Percentiles rank a stretch among this genome's conserved stretches.
Conservation (phyloP, 331 rosid genomes). For the Cucumis variabilis region DNA sequence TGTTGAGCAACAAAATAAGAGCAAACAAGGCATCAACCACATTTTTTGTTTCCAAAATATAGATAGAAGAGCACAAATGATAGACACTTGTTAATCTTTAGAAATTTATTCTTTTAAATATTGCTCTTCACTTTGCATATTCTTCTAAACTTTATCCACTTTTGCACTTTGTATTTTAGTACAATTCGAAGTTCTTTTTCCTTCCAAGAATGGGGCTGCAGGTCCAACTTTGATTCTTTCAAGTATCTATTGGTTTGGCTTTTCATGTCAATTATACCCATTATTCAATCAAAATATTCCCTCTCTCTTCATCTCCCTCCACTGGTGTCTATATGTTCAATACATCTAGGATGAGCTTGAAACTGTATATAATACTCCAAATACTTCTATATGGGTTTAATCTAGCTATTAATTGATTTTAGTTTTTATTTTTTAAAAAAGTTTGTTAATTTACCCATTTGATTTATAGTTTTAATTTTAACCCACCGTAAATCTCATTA, state of each 20-base stretch:
- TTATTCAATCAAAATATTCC: not conserved
- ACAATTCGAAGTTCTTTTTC: not conserved
- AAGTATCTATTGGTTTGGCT: not conserved
- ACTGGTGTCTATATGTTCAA: not conserved
- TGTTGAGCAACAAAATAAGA: no score
- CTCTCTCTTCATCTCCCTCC: not conserved
- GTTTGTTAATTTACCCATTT: no score
- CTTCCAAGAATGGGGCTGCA: not conserved
- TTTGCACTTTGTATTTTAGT: conserved; percentile 2
- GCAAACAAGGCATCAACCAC: no score
- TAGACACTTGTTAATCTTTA: no score
- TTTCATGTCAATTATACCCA: not conserved
- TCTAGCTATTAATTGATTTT: no score
- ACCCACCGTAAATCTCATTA: no score
- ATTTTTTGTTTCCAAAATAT: no score
- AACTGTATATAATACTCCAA: not conserved
- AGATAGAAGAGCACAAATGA: no score
- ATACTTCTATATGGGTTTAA: no score
- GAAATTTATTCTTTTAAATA: not conserved
- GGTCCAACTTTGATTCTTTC: not conserved
- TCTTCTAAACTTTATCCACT: not conserved
- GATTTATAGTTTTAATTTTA: no score
- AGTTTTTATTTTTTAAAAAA: no score
- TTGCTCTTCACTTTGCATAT: not conserved
- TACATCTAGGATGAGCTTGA: not conserved